Evolutionary conservation across 768 basidiomycete species (phyloP).

Genomic region (Amanita exitialis): DNA sequence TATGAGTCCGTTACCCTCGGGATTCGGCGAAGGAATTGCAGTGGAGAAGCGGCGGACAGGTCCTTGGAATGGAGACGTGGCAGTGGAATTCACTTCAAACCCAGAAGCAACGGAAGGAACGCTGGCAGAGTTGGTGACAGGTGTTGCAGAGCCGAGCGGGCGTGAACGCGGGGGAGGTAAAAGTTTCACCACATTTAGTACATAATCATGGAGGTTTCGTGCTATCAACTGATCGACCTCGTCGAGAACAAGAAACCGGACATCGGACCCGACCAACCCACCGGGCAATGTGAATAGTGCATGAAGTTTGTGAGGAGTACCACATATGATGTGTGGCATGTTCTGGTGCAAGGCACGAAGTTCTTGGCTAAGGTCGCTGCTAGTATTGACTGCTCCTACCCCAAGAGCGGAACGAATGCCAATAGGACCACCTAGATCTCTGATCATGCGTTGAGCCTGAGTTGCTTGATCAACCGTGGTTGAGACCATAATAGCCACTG

Average conservation of each 20-base stretch:
- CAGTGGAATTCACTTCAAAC: constrained; percentile 31
- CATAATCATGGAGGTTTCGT: constrained; percentile 91
- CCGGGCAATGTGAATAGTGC: constrained; percentile 79
- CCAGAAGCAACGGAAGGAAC: constrained; percentile 35
- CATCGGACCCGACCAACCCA: constrained; percentile 72
- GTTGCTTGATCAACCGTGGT: constrained; percentile 99
- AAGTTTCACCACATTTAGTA: constrained; percentile 86
- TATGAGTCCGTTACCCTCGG: constrained; percentile 15
- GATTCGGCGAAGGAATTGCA: constrained; percentile 38
- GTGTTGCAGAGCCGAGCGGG: constrained; percentile 35
- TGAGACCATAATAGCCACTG: constrained; percentile 87
- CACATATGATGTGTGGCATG: constrained; percentile 92
- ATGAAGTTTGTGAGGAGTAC: constrained; percentile 93
- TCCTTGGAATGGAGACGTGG: constrained; percentile 24
- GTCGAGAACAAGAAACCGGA: constrained; percentile 90
- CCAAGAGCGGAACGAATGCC: constrained; percentile 87
- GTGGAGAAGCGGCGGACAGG: constrained; percentile 49
- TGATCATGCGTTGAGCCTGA: constrained; percentile 91
- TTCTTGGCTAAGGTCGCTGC: constrained; percentile 62
- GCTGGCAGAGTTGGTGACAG: constrained; percentile 24
- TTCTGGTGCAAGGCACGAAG: constrained; percentile 80
- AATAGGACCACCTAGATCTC: constrained; percentile 88
- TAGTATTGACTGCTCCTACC: constrained; percentile 63
- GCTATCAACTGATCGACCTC: constrained; percentile 98
- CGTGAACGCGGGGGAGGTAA: constrained; percentile 83